These are phyloP conservation scores for Colletotrichum graminicola DNA, from an alignment of 2,329 filamentous ascomycete genomes.

Conservation along the genomic window DNA sequence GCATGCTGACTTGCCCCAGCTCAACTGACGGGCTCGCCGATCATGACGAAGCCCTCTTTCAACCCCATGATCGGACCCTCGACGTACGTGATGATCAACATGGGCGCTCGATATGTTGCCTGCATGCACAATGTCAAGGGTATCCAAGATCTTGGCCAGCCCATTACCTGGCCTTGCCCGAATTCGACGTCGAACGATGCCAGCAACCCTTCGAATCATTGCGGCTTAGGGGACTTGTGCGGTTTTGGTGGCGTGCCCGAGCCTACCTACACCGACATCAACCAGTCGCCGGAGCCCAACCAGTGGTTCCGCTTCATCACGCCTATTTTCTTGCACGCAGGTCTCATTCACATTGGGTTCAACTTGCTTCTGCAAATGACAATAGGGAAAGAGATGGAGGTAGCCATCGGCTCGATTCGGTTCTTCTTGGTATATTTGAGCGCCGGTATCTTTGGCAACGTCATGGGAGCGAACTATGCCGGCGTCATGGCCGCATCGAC, in stretches of 20 bases:
- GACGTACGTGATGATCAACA: conserved; percentile 90
- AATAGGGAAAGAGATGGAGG: conserved; percentile 92
- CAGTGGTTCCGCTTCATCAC: conserved; percentile 98
- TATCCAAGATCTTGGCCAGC: conserved; percentile 66
- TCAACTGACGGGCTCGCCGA: conserved; percentile 81
- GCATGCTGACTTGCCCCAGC: conserved; percentile 57
- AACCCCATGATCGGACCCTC: conserved; percentile 99
- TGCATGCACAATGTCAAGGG: conserved; percentile 90
- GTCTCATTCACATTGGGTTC: conserved; percentile 94
- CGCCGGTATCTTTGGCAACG: conserved; percentile 94
- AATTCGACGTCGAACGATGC: conserved; percentile 75
- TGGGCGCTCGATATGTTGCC: conserved; percentile 91
- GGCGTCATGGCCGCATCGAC: conserved; percentile 84
- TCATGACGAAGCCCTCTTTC: conserved; percentile 85
- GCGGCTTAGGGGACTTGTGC: conserved; percentile 83
- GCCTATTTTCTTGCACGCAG: conserved; percentile 95
- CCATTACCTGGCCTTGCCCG: conserved; percentile 81
- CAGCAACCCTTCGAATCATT: conserved; percentile 64
- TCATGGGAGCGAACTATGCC: conserved; percentile 94
- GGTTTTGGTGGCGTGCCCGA: conserved; percentile 84
- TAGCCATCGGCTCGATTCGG: conserved; percentile 86
- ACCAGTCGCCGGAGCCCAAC: conserved; percentile 75
- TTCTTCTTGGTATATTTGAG: conserved; percentile 92
- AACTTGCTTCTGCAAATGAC: conserved; percentile 94
- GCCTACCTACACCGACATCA: conserved; percentile 67